Conservation (phyloP, 768 basidiomycete genomes). For the Mycena rosella region DNA sequence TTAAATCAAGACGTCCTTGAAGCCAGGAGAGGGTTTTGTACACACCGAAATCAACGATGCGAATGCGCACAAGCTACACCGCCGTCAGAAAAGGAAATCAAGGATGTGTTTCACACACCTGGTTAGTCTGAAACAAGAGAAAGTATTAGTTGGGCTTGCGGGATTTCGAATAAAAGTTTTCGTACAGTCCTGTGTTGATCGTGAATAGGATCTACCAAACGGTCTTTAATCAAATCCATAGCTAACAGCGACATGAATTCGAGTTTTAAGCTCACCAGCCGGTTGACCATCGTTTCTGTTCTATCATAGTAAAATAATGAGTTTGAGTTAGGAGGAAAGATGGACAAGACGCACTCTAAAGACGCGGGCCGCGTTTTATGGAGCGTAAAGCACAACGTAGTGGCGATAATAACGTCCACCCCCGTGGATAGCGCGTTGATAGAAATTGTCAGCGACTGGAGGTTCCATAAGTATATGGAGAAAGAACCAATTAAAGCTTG, state of each 20-base stretch:
- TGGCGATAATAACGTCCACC: constrained; percentile 63
- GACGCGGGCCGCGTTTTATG: constrained; percentile 66
- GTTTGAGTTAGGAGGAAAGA: neutral
- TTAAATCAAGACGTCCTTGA: constrained; percentile 32
- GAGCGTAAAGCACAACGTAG: constrained; percentile 57
- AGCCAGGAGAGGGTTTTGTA: neutral
- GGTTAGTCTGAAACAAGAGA: constrained; percentile 44
- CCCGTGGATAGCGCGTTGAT: constrained; percentile 64
- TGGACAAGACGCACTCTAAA: constrained; percentile 47
- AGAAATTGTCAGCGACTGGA: constrained; percentile 59
- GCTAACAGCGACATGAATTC: neutral
- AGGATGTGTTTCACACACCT: constrained; percentile 39
- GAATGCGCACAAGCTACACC: constrained; percentile 57
- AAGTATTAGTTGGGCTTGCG: neutral
- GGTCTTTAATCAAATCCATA: constrained; percentile 23
- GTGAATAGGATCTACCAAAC: constrained; percentile 61
- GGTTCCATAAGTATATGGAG: neutral
- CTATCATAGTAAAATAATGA: constrained; percentile 36
- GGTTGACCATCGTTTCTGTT: constrained; percentile 65
- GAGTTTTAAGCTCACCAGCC: constrained; percentile 49
- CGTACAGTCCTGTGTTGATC: constrained; percentile 63
- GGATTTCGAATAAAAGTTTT: neutral
- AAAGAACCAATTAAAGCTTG: neutral
- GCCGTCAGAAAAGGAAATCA: neutral
- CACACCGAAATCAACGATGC: constrained; percentile 62